phyloP scores from a whole-genome alignment of 257 asterid genomes.

The Haberlea rhodopensis region DNA sequence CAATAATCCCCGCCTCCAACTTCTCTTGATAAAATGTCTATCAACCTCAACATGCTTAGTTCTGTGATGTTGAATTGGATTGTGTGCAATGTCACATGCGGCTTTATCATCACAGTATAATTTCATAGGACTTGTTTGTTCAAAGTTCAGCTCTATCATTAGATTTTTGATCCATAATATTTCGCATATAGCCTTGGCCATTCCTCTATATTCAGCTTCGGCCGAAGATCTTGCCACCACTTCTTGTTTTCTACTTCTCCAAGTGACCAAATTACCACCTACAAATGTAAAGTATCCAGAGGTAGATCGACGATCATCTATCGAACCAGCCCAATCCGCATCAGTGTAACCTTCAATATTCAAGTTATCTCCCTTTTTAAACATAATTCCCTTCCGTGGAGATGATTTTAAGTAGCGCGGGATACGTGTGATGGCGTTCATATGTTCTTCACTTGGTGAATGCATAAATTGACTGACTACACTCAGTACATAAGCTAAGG shows the following conservation, averaged over 20 bases:
- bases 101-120: not conserved
- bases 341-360: no score
- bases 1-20: not conserved
- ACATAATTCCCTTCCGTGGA: not conserved
- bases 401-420: not conserved
- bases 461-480: constrained; percentile 3
- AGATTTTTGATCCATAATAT: constrained; percentile 1
- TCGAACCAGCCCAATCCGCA: no score
- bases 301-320: no score
- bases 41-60: no score
- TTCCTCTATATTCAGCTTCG: constrained; percentile 8
- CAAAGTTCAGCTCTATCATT: not conserved
- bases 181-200: not conserved
- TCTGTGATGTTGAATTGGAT: no score
- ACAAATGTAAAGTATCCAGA: no score
- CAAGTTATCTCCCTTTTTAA: not conserved
- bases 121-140: not conserved
- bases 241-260: not conserved
- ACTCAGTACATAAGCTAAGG: no score
- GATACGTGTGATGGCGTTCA: not conserved
- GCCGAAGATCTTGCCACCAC: not conserved
- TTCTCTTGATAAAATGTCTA: constrained; percentile 8
- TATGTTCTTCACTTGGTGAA: not conserved
- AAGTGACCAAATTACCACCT: no score
- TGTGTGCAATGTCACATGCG: not conserved